Evolutionary conservation across 108 stramenopile species (phyloP).

Genomic region (Cylindrotheca closterium): DNA sequence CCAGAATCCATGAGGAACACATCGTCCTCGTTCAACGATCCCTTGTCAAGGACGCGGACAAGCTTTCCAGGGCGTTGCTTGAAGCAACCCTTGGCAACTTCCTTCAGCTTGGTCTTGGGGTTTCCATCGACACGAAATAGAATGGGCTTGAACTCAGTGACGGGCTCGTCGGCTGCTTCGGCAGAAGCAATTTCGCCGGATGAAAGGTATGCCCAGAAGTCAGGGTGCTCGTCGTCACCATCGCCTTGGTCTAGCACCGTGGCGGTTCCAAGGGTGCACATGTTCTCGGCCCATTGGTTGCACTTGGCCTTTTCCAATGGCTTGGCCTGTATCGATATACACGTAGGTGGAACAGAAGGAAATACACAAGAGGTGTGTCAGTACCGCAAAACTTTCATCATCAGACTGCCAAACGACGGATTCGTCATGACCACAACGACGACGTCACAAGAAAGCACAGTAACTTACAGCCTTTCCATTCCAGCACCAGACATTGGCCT

Average conservation of each 20-base stretch:
- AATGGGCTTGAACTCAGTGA: slow-evolving; percentile 29
- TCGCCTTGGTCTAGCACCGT: slow-evolving; percentile 40
- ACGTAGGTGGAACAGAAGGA: too few relatives aligned
- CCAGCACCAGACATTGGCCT: slow-evolving; percentile 77
- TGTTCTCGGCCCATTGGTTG: slow-evolving; percentile 29
- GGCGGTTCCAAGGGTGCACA: slow-evolving; percentile 43
- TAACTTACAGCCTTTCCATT: slow-evolving; percentile 56
- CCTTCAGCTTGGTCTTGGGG: slow-evolving; percentile 29
- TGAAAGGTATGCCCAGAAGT: slow-evolving; percentile 84
- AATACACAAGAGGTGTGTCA: neutral
- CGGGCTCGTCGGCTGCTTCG: slow-evolving; percentile 36
- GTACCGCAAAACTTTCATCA: neutral
- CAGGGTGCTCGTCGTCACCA: slow-evolving; percentile 50
- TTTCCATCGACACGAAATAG: slow-evolving; percentile 57
- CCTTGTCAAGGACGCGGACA: slow-evolving; percentile 29
- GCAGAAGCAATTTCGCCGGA: slow-evolving; percentile 51
- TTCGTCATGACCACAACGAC: neutral
- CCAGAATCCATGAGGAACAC: slow-evolving; percentile 79
- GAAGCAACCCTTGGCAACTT: slow-evolving; percentile 40
- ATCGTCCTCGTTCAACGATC: slow-evolving; percentile 46
- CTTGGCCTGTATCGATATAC: slow-evolving; percentile 17
- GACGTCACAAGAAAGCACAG: too few relatives aligned
- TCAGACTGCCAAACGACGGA: too few relatives aligned
- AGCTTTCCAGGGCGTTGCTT: slow-evolving; percentile 13
- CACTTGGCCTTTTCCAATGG: slow-evolving; percentile 32